Base-by-base conservation (phyloP, 2,329 filamentous ascomycete genomes). In the Parastagonospora nodorum region DNA sequence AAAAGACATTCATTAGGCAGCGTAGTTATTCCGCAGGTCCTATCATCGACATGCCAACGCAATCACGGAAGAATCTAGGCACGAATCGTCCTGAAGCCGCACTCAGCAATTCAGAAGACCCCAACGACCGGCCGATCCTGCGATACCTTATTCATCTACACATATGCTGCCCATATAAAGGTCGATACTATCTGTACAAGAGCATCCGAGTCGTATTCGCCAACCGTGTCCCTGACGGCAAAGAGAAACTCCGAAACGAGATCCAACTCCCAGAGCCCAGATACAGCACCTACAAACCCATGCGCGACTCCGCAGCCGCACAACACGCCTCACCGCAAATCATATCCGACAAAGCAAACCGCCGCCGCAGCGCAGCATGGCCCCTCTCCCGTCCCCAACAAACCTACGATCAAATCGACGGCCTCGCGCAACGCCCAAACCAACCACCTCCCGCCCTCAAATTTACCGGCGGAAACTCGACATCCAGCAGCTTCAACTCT, bases 1-100 rank as follows among this genome's bases (percentile, higher is more conserved):
- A 91, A 12, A 97, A 97, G 74, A 99, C 94, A 0, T 97, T 97
- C 63, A 88, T 99, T 53, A 86, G 94, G 28, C 94, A 99, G 75
- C 88, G 94, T 53, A 94, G 89, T 71, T 97, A 96, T 73, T 96
- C 92, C 0, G 86, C 89, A 8, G 91, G 91, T 0, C 89, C 91
- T 2, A 88, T 93, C 51, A 87, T 95, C 49, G 90, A 95, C 53
- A 85, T 86, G 78, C 82, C 82, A 1, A 63, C 82, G 36, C 76
- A 69, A 8, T 74, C 74, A 2, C 73, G 77, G 10, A 76, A 65
- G 35, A 80, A 79, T 43, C 50, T 77, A 1, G 81, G 80, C 7
- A 82, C 81, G 6, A 82, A 82, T 64, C 74, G 79, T 40, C 78
- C 80, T 4, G 79, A 84, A 72, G 79, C 82, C 19, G 63, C 76